phyloP scores from a whole-genome alignment of 768 basidiomycete genomes.

The Pulveroboletus sp. region DNA sequence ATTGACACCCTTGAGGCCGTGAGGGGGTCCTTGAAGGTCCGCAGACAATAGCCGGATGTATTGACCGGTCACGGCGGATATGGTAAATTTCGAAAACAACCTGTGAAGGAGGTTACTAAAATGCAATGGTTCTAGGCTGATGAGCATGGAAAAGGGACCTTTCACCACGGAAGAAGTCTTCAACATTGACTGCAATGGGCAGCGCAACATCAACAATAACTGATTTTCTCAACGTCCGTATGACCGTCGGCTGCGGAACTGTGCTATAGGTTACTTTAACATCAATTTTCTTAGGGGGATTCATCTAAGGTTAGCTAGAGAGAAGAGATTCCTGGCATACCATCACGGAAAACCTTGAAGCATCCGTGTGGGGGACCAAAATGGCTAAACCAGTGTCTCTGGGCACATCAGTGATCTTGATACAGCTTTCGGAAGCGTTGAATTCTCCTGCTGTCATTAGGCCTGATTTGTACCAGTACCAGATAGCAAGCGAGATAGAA shows the following conservation, averaged over 20 bases:
- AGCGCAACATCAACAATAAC: conserved; percentile 62
- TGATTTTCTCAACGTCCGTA: conserved; percentile 50
- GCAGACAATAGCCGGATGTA: conserved; percentile 71
- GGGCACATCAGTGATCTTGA: conserved; percentile 47
- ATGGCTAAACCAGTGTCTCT: conserved; percentile 44
- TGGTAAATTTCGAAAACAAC: conserved; percentile 85
- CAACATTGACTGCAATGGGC: conserved; percentile 88
- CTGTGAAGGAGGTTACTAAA: conserved; percentile 37
- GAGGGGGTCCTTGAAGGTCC: conserved; percentile 43
- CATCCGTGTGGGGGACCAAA: conserved; percentile 62
- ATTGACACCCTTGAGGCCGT: conserved; percentile 44
- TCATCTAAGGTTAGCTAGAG: not conserved
- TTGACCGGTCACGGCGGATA: conserved; percentile 76
- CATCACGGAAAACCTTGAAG: conserved; percentile 55
- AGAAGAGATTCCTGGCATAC: conserved; percentile 35
- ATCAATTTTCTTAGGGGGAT: conserved; percentile 55
- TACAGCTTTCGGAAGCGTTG: conserved; percentile 37
- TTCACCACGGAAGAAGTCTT: conserved; percentile 90
- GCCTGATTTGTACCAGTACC: conserved; percentile 2
- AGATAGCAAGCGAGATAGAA: not conserved
- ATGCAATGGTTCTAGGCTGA: not conserved
- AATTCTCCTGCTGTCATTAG: conserved; percentile 26
- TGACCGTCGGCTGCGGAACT: conserved; percentile 43
- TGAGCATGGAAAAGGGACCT: conserved; percentile 41
- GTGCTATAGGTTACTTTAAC: conserved; percentile 68